phyloP scores from a whole-genome alignment of 2,329 filamentous ascomycete genomes.

The Alternaria arbusti region DNA sequence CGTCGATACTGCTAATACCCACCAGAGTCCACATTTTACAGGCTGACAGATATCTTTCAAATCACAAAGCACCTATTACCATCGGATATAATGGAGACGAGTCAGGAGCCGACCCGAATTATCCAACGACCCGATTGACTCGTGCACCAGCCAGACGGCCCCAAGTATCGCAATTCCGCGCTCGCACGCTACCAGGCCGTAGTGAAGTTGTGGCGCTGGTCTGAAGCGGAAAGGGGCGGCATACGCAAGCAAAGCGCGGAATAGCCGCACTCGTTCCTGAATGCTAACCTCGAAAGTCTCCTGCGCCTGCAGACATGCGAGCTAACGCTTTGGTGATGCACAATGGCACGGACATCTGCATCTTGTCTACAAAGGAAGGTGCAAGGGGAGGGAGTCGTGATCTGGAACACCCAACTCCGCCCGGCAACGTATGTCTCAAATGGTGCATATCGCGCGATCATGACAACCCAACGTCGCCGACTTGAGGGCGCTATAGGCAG shows the following conservation, averaged over 20 bases:
- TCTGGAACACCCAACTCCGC: conserved; percentile 6
- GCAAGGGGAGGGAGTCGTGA: conserved; percentile 3
- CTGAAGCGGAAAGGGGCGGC: conserved; percentile 7
- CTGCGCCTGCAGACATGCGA: conserved; percentile 3
- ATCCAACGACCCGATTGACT: conserved; percentile 15
- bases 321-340: conserved; percentile 5
- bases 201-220: conserved; percentile 1
- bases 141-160: neutral
- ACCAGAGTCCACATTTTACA: conserved; percentile 17
- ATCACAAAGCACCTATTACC: conserved; percentile 6
- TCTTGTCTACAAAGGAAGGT: conserved; percentile 15
- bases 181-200: neutral
- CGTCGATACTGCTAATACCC: conserved; percentile 1
- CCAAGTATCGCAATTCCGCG: conserved; percentile 1
- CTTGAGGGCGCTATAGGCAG: conserved; percentile 16
- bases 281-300: conserved; percentile 10
- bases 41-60: conserved; percentile 3
- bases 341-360: conserved; percentile 9
- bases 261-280: conserved; percentile 12
- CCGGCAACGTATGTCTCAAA: conserved; percentile 8
- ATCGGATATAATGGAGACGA: conserved; percentile 16
- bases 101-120: neutral
- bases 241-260: neutral
- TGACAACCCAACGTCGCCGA: conserved; percentile 9
- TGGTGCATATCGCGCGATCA: conserved; percentile 1